Evolutionary conservation across 2,329 filamentous ascomycete genomes (phyloP), one percentile per base, ranked within the genome.

Genomic region (Trichoderma cornu-damae): DNA sequence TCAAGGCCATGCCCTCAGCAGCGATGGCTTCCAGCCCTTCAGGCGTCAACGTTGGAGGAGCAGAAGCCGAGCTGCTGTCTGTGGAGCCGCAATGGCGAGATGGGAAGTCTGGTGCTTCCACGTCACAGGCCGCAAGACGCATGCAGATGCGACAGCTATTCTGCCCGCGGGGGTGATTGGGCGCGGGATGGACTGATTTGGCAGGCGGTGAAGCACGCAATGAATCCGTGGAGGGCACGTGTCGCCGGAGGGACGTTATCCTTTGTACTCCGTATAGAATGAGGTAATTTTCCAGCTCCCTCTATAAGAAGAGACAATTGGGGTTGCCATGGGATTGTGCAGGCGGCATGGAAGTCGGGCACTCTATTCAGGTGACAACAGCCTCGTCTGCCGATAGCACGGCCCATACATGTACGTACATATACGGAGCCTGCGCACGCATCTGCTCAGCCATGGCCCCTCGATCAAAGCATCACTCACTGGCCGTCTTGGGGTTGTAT

Each of bases 1-100:
- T 48, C 49, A 43, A 38, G 40, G 58, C 63, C 63, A 65, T 64
- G 48, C 51, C 62, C 55, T 59, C 59, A 57, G 53, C 22, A 38
- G 49, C 30, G 43, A 47, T 14, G 44, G 44, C 48, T 22, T 57
- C 37, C 12, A 52, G n/a, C 49, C 34, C 14, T 24, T 52, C 37
- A 44, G 38, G 54, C 44, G 46, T 49, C 47, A 47, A 55, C 18
- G 34, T 24, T 22, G 26, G 26, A 14, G 11, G 28, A 55, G 20
- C 4, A 20, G 12, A 28, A 30, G 32, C 38, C n/a, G 16, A 51
- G 35, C 34, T 55, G 52, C 16, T 20, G 42, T 32, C 42, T 47
- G 52, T 55, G 52, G 52, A 55, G 52, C 40, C 42, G 34, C n/a
- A 37, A 30, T 22, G 24, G 34, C 30, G 42, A 55, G 42, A 54